These are phyloP conservation scores for Botrytis tulipae DNA, from an alignment of 2,329 filamentous ascomycete genomes.

Conservation along the genomic window DNA sequence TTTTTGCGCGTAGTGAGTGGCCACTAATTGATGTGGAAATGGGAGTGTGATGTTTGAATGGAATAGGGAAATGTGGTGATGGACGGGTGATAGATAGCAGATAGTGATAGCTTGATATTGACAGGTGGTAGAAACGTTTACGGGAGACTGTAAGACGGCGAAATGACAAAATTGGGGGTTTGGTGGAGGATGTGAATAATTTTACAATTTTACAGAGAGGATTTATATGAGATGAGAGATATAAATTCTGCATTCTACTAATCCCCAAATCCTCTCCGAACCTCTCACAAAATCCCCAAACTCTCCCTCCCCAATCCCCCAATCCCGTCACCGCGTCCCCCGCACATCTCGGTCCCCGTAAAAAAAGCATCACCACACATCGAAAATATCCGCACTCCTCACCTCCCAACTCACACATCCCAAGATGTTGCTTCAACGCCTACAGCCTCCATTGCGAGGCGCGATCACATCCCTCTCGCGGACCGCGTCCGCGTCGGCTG, in stretches of 20 bases:
- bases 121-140: slow-evolving; percentile 20
- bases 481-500: slow-evolving; percentile 11
- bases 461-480: slow-evolving; percentile 38
- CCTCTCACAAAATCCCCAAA: no score
- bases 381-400: slow-evolving; percentile 12
- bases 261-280: background rate
- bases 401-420: slow-evolving; percentile 1
- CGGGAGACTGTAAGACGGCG: slow-evolving; percentile 1
- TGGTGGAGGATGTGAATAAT: background rate
- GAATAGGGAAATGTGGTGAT: background rate
- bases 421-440: slow-evolving; percentile 46
- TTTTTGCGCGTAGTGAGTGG: slow-evolving; percentile 15
- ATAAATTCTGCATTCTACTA: rapidly evolving
- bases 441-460: slow-evolving; percentile 46
- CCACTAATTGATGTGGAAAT: no score
- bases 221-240: no score
- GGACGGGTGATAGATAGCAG: background rate
- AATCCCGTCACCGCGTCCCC: background rate
- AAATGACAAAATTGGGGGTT: slow-evolving; percentile 9
- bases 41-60: background rate
- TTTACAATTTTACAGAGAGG: background rate
- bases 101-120: slow-evolving; percentile 16
- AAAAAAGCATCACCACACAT: slow-evolving; percentile 6
- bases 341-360: slow-evolving; percentile 1
- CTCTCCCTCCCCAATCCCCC: background rate